Percentiles rank a stretch among this genome's conserved stretches.
Evolutionary conservation across 2,329 filamentous ascomycete genomes (phyloP).

Genomic region (Fusarium pseudonygamai): DNA sequence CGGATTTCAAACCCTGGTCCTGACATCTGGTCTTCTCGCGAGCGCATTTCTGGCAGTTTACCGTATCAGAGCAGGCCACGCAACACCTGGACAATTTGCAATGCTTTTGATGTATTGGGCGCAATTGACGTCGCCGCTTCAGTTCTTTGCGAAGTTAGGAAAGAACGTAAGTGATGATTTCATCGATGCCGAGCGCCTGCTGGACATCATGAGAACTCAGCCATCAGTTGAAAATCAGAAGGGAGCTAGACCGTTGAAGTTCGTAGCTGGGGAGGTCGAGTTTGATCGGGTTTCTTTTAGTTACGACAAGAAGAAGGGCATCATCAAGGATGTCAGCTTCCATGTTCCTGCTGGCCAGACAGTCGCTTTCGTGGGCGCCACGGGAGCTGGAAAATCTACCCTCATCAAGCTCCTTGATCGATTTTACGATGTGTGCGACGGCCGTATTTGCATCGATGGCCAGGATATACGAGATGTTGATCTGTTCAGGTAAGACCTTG

Average conservation of each 20-base stretch:
- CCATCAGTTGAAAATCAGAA: constrained; percentile 64
- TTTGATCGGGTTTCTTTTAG: constrained; percentile 66
- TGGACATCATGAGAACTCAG: constrained; percentile 67
- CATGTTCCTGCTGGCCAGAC: constrained; percentile 61
- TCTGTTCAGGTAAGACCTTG: constrained; percentile 52
- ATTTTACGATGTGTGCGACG: constrained; percentile 65
- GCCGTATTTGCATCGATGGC: constrained; percentile 64
- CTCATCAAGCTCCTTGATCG: constrained; percentile 67
- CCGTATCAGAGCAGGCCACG: constrained; percentile 70
- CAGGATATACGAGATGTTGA: constrained; percentile 66
- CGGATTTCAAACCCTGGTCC: constrained; percentile 67
- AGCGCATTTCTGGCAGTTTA: constrained; percentile 69
- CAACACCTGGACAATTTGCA: constrained; percentile 74
- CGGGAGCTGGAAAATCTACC: constrained; percentile 68
- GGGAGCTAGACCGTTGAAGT: constrained; percentile 59
- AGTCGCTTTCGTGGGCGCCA: constrained; percentile 68
- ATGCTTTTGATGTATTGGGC: constrained; percentile 79
- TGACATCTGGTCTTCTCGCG: constrained; percentile 75
- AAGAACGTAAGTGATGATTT: constrained; percentile 66
- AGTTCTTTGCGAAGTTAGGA: constrained; percentile 71
- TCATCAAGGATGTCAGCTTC: constrained; percentile 64
- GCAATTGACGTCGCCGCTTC: constrained; percentile 75
- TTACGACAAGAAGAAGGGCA: constrained; percentile 67
- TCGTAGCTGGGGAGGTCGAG: constrained; percentile 62
- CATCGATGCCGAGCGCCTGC: constrained; percentile 65